Base-by-base conservation (phyloP, 163 green algal species). In the Scenedesmus sp. region DNA sequence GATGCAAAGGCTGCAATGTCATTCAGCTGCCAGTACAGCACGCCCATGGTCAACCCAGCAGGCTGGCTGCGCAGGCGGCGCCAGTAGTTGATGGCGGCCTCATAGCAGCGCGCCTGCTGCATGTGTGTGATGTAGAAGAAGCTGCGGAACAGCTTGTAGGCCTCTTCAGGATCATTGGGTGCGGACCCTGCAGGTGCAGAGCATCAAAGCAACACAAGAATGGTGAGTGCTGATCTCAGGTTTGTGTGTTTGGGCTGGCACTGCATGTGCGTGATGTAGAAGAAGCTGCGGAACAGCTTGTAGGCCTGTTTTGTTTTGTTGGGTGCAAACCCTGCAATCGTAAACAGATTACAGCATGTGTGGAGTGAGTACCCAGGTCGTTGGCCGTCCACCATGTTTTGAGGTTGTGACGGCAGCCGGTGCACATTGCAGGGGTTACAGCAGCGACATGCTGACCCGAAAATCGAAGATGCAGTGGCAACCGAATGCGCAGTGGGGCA, bases 21-120 rank as follows among this genome's bases (percentile, higher is more conserved):
- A 60, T 98, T 98, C 34, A 98, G 95, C 93, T 98, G 96, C 96
- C 96, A 98, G 94, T 98, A 98, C 2, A 98, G 93, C 54, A 97
- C 89, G 4, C 96, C 96, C 94, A 95, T 95, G 6, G 94, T 97
- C 18, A 89, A 64, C 60, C 87, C 87, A 12, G 87, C 73, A 2
- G 87, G 87, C 13, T 95, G 93, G 59, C 57, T 82, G 7, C 89
- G 52, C 34, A 92, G 89, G 13, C 89, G 89, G 2, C 83, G 73
- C 89, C 89, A 92, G 66, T 87, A 84, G 83, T 84, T 89, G 82
- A 92, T 92, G 54, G 82, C 82, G 3, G 89, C 76, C 8, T 92
- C 89, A 57, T 92, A 92, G 70, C 89, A 92, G 10, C 73, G 76
- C 18, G 76, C 66, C 82, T 92, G 89, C 89, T 92, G 89, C 77